Evolutionary conservation across 352 stramenopile genomes (phyloP).

Genomic region (Elongisporangium senticosum): DNA sequence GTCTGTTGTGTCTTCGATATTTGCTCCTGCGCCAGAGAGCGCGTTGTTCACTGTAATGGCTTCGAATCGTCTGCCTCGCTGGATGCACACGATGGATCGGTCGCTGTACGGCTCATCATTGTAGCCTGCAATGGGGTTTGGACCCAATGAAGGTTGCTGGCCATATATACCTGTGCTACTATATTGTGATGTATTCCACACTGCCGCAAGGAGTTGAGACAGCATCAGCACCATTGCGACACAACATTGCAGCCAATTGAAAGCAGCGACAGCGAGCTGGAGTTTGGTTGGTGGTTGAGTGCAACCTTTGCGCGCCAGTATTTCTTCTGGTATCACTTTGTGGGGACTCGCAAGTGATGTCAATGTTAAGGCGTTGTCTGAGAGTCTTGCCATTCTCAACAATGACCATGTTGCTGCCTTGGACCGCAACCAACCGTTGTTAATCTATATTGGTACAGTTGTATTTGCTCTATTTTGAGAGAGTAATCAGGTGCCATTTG

Average conservation of each 20-base stretch:
- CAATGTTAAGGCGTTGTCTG: no score
- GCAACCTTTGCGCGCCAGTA: no score
- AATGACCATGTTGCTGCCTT: no score
- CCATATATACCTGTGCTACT: conserved; percentile 6
- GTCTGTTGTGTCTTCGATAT: conserved; percentile 6
- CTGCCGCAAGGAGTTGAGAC: conserved; percentile 22
- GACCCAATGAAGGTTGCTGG: conserved; percentile 1
- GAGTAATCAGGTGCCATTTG: no score
- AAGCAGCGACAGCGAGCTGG: conserved; percentile 13
- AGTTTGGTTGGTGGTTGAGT: no score
- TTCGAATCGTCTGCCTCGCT: conserved; percentile 16
- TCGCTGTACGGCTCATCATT: conserved; percentile 49
- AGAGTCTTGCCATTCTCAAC: no score
- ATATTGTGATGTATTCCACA: conserved; percentile 11
- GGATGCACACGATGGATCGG: conserved; percentile 28
- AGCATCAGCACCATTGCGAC: conserved; percentile 22
- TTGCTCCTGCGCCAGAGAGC: not conserved
- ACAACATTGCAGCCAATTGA: conserved; percentile 26
- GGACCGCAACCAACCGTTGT: no score
- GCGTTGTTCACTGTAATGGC: conserved; percentile 24
- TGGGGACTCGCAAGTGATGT: no score
- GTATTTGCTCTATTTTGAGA: no score
- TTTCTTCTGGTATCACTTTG: no score
- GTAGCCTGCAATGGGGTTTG: conserved; percentile 15
- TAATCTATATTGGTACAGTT: no score